Evolutionary conservation across 169 alveolate species (phyloP), one percentile per base, ranked within the genome.

Genomic region (Cryptosporidium baileyi): DNA sequence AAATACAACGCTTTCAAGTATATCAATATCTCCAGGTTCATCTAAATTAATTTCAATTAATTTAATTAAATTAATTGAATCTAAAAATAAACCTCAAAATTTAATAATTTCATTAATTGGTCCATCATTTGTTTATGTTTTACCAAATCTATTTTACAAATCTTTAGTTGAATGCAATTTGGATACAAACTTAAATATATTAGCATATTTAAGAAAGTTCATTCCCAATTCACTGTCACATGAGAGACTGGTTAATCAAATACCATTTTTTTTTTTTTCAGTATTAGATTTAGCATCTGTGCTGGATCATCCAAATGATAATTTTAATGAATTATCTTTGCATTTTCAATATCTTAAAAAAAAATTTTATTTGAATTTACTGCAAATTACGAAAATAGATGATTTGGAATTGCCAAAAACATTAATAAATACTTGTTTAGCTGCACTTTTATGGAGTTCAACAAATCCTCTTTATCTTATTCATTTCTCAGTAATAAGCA

Each of bases 1-100:
- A 11, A 74, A 74, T 54, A 74, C 85, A 6, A 74, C 85, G 2
- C 2, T 74, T 15, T 74, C 85, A 4, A 74, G 85, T 41, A 38
- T 57, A 38, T 32, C 85, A 11, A 19, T 74, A 9, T 74, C 85
- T 13, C 85, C 85, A 3, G 85, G 85, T 15, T n/a, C 28, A 15
- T 34, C 49, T 38, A 40, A 38, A 54, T 17, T 19, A 19, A 19
- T 54, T 40, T 36, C 85, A 54, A 11, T 36, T 0, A 54, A 51
- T n/a, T 54, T 52, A 5, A 11, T 51, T 11, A 17, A 60, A 34
- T 36, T 38, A 15, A 3, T 57, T 15, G 38, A 41, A 32, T 54
- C 41, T 0, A 34, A 57, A 36, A 15, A 8, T 54, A 24, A 57
- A 3, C 65, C 49, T 24, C 65, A 60, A 1, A 36, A 74, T 32